Conservation (phyloP, 2,329 filamentous ascomycete species). For the Nemania abortiva region DNA sequence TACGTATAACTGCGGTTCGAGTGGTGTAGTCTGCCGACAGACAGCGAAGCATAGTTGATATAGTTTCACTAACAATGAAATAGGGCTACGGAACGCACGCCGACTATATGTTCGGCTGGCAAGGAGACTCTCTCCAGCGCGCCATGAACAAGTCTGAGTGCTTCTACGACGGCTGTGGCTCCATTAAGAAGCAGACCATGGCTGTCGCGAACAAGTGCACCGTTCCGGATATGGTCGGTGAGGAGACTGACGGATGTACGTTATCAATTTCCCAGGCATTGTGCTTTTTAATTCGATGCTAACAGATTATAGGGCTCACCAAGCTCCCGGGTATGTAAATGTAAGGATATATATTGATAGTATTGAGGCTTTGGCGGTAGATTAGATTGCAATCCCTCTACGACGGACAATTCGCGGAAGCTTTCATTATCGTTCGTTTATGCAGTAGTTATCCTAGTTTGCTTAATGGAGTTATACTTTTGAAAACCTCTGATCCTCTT, state of each 20-base stretch:
- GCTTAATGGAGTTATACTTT: neutral
- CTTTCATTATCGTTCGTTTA: constrained; percentile 13
- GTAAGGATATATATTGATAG: constrained; percentile 25
- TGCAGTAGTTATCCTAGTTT: constrained; percentile 22
- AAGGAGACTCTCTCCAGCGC: constrained; percentile 51
- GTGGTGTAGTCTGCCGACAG: too few relatives aligned
- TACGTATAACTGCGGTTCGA: too few relatives aligned
- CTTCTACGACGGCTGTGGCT: constrained; percentile 55
- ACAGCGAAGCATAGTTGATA: too few relatives aligned
- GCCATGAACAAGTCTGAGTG: constrained; percentile 57
- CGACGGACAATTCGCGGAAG: neutral
- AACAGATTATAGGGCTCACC: constrained; percentile 41
- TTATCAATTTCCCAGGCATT: constrained; percentile 16
- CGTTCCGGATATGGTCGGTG: constrained; percentile 49
- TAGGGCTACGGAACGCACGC: constrained; percentile 53
- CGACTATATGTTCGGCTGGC: constrained; percentile 55
- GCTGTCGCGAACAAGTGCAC: constrained; percentile 49
- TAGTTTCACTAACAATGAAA: too few relatives aligned
- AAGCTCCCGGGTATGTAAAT: constrained; percentile 42
- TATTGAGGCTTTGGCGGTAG: neutral
- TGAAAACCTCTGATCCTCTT: neutral
- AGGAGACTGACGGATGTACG: constrained; percentile 52
- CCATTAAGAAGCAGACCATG: constrained; percentile 52
- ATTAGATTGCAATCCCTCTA: neutral
- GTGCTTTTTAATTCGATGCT: constrained; percentile 23